These are phyloP conservation scores for Lachancea waltii DNA, from an alignment of 805 yeast species.

Conservation along the genomic window DNA sequence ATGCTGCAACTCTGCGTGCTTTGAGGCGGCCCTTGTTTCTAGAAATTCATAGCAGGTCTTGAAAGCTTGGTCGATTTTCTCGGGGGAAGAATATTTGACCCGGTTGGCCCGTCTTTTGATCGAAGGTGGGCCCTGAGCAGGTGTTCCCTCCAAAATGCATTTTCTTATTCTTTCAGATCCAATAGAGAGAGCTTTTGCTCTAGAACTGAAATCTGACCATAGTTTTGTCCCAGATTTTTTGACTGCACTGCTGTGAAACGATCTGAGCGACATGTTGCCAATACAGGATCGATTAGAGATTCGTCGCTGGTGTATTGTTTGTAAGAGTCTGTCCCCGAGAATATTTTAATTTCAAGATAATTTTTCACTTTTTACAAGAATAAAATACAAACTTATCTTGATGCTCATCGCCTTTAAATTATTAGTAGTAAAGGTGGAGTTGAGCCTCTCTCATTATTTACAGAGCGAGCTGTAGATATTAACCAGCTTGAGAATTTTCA, in stretches of 20 bases:
- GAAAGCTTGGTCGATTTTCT: constrained; percentile 65
- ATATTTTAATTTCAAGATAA: neutral
- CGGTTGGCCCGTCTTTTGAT: constrained; percentile 39
- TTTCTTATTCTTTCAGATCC: constrained; percentile 23
- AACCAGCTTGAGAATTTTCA: too few relatives aligned
- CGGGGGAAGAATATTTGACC: constrained; percentile 58
- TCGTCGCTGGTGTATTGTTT: neutral
- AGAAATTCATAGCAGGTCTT: constrained; percentile 58
- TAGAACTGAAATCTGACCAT: constrained; percentile 27
- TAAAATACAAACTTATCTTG: too few relatives aligned
- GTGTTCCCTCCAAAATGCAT: constrained; percentile 32
- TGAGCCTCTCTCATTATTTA: too few relatives aligned
- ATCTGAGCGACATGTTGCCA: constrained; percentile 21
- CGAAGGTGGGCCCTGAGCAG: constrained; percentile 46
- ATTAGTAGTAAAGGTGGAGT: too few relatives aligned
- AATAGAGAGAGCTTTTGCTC: constrained; percentile 27
- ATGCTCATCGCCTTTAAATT: too few relatives aligned
- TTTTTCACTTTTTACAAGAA: too few relatives aligned
- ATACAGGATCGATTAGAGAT: neutral
- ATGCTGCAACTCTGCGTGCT: constrained; percentile 25
- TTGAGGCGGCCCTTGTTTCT: constrained; percentile 41
- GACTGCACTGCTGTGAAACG: constrained; percentile 16
- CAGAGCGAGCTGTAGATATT: too few relatives aligned
- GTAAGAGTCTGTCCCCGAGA: neutral
- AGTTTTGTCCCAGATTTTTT: constrained; percentile 14